Conservation (phyloP, 1,284 basidiomycete genomes). For the Anthracocystis panici-leucophaei region DNA sequence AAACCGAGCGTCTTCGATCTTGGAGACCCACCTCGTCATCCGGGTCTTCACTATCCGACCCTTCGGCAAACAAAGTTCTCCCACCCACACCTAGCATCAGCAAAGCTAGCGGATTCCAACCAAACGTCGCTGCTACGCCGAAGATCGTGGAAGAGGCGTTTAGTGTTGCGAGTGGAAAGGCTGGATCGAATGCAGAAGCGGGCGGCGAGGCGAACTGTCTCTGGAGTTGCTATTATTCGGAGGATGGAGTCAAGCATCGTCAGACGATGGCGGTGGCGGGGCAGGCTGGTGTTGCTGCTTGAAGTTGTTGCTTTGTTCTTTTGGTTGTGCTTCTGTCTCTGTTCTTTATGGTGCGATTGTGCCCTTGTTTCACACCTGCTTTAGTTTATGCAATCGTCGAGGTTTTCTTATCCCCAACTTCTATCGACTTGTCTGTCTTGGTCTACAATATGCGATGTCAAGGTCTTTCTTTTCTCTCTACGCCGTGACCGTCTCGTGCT, state of each 20-base stretch:
- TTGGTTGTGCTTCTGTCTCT: neutral
- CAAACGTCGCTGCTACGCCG: constrained; percentile 22
- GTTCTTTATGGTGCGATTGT: neutral
- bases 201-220: constrained; percentile 14
- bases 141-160: constrained; percentile 39
- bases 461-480: too few relatives aligned
- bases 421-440: too few relatives aligned
- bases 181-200: neutral
- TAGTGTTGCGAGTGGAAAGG: neutral
- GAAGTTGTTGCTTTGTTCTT: neutral
- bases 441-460: too few relatives aligned
- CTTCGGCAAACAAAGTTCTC: constrained; percentile 2
- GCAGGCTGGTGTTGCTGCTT: constrained; percentile 6
- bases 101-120: constrained; percentile 16
- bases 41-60: neutral
- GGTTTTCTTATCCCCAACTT: too few relatives aligned
- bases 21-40: constrained; percentile 27
- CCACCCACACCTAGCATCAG: constrained; percentile 10
- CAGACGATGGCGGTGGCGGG: neutral
- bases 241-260: constrained; percentile 16
- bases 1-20: constrained; percentile 26
- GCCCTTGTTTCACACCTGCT: neutral
- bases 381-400: too few relatives aligned
- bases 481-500: too few relatives aligned
- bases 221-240: constrained; percentile 46